Evolutionary conservation across 331 rosid genomes (phyloP).

Genomic region (Malus hybrid): DNA sequence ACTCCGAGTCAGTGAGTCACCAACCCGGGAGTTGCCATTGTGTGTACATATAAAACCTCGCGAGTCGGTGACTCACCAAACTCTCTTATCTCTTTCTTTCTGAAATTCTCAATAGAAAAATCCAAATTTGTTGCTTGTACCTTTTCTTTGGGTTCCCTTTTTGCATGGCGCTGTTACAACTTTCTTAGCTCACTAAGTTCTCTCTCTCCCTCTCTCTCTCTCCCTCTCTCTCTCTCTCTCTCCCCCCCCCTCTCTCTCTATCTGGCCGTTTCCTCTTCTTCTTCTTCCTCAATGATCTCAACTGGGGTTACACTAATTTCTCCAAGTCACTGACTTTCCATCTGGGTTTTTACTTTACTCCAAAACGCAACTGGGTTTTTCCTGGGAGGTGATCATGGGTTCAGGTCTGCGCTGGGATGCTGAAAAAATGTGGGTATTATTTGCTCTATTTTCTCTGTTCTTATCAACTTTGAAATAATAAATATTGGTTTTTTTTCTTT

Average conservation of each 20-base stretch:
- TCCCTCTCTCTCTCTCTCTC: not conserved
- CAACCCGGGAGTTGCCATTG: not conserved
- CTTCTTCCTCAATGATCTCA: not conserved
- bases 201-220: not conserved
- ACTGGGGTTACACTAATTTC: not conserved
- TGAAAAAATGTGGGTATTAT: constrained; percentile 28
- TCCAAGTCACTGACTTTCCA: not conserved
- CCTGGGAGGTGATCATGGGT: constrained; percentile 27
- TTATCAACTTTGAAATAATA: not conserved
- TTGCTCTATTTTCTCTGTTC: not conserved
- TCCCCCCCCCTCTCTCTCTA: not conserved
- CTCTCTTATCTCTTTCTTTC: not conserved
- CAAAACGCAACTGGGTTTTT: not conserved
- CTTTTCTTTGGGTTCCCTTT: constrained; percentile 12
- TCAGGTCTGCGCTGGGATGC: constrained; percentile 17
- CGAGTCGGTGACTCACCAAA: not conserved
- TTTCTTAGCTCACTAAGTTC: constrained; percentile 13
- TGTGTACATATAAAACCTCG: not conserved
- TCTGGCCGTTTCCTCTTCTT: constrained; percentile 1
- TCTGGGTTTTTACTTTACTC: not conserved
- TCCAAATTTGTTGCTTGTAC: constrained; percentile 13
- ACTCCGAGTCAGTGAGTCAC: not conserved
- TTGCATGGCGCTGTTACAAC: constrained; percentile 59
- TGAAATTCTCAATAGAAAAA: not conserved
- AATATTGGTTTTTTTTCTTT: no score